These are phyloP conservation scores for Trichoderma brevicompactum DNA, from an alignment of 2,329 filamentous ascomycete species.

Conservation along the genomic window DNA sequence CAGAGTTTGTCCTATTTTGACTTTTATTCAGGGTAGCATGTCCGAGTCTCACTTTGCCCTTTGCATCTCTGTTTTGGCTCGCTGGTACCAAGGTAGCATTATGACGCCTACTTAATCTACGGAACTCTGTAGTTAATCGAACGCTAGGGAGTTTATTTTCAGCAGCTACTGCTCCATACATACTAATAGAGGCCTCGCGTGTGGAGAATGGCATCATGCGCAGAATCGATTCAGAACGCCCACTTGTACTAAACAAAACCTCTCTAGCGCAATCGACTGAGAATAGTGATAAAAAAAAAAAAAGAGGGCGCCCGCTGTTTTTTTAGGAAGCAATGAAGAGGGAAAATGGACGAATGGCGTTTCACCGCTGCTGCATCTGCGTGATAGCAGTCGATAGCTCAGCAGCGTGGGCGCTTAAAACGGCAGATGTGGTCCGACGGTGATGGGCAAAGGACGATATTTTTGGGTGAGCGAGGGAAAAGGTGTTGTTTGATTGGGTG, in stretches of 20 bases:
- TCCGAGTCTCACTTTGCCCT: no score
- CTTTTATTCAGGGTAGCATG: no score
- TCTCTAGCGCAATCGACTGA: constrained; percentile 9
- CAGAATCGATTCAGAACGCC: background rate
- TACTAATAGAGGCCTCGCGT: no score
- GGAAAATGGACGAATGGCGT: constrained; percentile 15
- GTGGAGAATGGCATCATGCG: no score
- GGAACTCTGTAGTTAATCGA: background rate
- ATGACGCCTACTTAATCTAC: background rate
- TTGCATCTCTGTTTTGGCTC: no score
- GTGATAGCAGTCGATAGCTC: constrained; percentile 12
- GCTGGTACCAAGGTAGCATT: background rate
- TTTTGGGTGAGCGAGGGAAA: background rate
- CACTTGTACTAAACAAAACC: background rate
- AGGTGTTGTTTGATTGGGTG: constrained; percentile 22
- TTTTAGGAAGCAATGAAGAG: no score
- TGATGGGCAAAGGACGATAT: background rate
- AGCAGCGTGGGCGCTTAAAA: constrained; percentile 22
- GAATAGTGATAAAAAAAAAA: background rate
- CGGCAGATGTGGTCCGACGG: constrained; percentile 21
- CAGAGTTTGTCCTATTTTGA: no score
- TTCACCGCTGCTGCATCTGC: constrained; percentile 21
- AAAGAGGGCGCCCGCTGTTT: background rate
- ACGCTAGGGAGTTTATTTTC: background rate
- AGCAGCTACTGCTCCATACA: no score